These are phyloP conservation scores for Madurella fahalii DNA, from an alignment of 2,329 filamentous ascomycete genomes.

Conservation along the genomic window DNA sequence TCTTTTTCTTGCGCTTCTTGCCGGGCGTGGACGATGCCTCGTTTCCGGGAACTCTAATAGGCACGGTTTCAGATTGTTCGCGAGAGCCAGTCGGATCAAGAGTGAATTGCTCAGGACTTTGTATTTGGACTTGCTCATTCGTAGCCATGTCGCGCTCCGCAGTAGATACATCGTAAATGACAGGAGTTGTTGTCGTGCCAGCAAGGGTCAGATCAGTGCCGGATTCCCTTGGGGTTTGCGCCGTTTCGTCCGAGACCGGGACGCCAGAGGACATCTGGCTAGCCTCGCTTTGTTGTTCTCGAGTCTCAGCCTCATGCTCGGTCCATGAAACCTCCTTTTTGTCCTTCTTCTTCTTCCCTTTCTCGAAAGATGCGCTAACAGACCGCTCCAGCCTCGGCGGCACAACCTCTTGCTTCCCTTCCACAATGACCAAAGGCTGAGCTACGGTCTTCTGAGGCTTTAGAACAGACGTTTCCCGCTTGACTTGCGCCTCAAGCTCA, in stretches of 20 bases:
- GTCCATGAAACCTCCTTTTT: constrained; percentile 25
- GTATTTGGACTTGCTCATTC: not conserved
- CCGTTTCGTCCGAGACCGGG: not conserved
- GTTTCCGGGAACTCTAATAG: not conserved
- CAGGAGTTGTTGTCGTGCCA: not conserved
- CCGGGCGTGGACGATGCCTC: not conserved
- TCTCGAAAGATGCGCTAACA: constrained; percentile 13
- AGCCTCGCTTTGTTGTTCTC: not conserved
- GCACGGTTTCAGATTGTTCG: not conserved
- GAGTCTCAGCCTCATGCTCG: constrained; percentile 17
- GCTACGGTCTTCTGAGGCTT: not conserved
- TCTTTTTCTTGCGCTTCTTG: constrained; percentile 36
- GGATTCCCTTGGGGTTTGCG: not conserved
- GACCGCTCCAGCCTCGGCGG: not conserved
- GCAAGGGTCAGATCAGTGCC: not conserved
- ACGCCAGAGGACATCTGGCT: not conserved
- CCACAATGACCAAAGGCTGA: not conserved
- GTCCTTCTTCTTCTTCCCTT: constrained; percentile 29
- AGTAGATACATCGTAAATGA: not conserved
- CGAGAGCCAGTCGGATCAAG: not conserved
- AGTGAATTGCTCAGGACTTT: not conserved
- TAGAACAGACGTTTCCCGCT: not conserved
- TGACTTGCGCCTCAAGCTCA: not conserved
- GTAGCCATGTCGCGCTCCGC: not conserved
- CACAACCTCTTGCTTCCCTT: not conserved